Conservation (phyloP, 345 rosid species). For the Theobroma cacao region DNA sequence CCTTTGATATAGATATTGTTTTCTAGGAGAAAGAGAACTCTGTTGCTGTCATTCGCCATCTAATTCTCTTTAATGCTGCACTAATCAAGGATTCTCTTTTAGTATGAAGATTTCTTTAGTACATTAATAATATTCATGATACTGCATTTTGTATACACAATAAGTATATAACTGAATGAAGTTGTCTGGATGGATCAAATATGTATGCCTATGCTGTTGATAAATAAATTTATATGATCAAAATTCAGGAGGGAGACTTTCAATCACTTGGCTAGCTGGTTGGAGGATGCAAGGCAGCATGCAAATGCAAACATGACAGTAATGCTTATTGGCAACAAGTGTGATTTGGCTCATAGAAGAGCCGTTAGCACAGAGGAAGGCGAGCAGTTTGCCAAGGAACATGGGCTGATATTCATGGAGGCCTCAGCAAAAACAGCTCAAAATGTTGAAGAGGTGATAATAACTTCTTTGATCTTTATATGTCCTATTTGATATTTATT, state of each 20-base stretch:
- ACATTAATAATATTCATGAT: too few relatives aligned
- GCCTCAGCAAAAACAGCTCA: conserved; percentile 83
- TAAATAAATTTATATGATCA: background rate
- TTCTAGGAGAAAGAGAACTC: too few relatives aligned
- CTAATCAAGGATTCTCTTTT: too few relatives aligned
- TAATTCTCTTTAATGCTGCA: too few relatives aligned
- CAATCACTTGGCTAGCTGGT: conserved; percentile 73
- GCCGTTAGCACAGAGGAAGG: conserved; percentile 80
- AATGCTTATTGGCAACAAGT: conserved; percentile 73
- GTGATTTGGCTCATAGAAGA: conserved; percentile 75
- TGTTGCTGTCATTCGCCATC: too few relatives aligned
- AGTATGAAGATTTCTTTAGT: too few relatives aligned
- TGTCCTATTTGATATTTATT: background rate
- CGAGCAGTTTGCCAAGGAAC: conserved; percentile 70
- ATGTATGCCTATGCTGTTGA: too few relatives aligned
- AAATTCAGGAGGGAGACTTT: conserved; percentile 63
- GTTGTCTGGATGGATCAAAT: too few relatives aligned
- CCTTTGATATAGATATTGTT: background rate
- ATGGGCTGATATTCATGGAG: conserved; percentile 76
- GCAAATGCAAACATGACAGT: conserved; percentile 80
- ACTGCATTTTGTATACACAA: too few relatives aligned
- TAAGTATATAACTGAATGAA: too few relatives aligned
- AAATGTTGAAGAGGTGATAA: conserved; percentile 71
- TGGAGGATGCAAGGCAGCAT: conserved; percentile 83
- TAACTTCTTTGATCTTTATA: background rate